Conservation (phyloP, 352 stramenopile species). For the Phytophthora sojae region DNA sequence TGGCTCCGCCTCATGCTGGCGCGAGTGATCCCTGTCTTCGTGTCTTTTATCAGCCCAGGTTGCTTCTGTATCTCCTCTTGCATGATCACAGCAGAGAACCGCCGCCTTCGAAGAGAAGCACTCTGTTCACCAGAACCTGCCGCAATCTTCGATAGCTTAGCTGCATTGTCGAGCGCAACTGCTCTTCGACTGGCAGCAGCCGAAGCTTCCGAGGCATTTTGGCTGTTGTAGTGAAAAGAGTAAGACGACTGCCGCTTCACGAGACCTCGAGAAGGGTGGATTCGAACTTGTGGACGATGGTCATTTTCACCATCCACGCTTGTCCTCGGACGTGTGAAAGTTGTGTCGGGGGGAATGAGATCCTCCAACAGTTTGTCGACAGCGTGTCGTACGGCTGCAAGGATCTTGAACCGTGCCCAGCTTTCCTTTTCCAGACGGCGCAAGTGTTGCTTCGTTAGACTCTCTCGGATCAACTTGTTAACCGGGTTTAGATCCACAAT, state of each 20-base stretch:
- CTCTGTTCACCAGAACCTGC: slow-evolving; percentile 7
- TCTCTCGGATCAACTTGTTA: slow-evolving; percentile 56
- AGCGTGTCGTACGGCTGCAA: slow-evolving; percentile 45
- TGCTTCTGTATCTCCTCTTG: not conserved
- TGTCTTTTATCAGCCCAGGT: no score
- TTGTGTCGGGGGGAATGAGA: slow-evolving; percentile 34
- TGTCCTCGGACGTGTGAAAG: slow-evolving; percentile 2
- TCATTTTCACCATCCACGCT: not conserved
- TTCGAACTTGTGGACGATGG: slow-evolving; percentile 13
- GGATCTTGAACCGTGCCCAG: slow-evolving; percentile 58
- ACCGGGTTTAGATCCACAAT: slow-evolving; percentile 68
- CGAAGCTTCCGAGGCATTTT: not conserved
- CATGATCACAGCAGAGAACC: slow-evolving; percentile 12
- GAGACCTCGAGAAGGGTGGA: slow-evolving; percentile 13
- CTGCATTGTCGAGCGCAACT: slow-evolving; percentile 4
- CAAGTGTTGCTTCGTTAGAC: slow-evolving; percentile 44
- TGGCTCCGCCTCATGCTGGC: slow-evolving; percentile 41
- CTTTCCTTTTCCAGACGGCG: slow-evolving; percentile 56
- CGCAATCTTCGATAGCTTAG: slow-evolving; percentile 25
- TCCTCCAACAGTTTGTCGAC: slow-evolving; percentile 47
- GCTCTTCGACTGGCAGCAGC: not conserved
- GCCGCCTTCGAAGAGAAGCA: not conserved
- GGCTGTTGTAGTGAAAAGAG: slow-evolving; percentile 7
- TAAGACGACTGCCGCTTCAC: slow-evolving; percentile 9
- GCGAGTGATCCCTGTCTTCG: not conserved